Conservation (phyloP, 441 rosid genomes). For the Raphanus hybrid region DNA sequence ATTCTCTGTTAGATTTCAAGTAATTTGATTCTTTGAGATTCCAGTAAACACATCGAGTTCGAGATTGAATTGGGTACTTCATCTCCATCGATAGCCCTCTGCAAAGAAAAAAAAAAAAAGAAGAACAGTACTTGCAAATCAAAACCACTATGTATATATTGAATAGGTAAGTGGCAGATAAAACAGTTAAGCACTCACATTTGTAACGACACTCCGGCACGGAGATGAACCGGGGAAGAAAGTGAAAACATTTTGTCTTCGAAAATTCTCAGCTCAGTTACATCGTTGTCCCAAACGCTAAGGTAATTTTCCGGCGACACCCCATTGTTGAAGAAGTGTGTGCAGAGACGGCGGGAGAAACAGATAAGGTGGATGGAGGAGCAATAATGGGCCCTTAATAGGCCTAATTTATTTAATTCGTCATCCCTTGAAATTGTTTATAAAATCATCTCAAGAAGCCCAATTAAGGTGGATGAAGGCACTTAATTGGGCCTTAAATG, state of each 20-base stretch:
- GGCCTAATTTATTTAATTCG: neutral
- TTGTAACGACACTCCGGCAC: conserved; percentile 22
- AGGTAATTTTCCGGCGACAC: conserved; percentile 13
- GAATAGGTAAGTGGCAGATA: neutral
- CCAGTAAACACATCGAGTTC: too few species aligned
- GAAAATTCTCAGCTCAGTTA: neutral
- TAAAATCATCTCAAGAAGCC: too few species aligned
- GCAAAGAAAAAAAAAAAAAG: neutral
- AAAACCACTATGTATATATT: too few species aligned
- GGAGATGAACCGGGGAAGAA: neutral
- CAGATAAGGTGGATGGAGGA: conserved; percentile 31
- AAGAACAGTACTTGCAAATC: too few species aligned
- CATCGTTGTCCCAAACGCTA: neutral
- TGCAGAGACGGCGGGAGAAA: conserved; percentile 14
- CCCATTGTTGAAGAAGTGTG: conserved; percentile 18
- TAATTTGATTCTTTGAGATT: too few species aligned
- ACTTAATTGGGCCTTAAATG: neutral
- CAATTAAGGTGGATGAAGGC: too few species aligned
- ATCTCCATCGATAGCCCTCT: conserved; percentile 34
- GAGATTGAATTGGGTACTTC: too few species aligned
- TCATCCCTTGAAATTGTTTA: too few species aligned
- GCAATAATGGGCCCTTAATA: conserved; percentile 5
- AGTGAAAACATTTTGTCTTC: neutral
- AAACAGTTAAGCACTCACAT: conserved; percentile 20
- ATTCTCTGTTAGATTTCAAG: too few species aligned